Conservation (phyloP, 352 stramenopile genomes). For the Phytophthora crassamura region DNA sequence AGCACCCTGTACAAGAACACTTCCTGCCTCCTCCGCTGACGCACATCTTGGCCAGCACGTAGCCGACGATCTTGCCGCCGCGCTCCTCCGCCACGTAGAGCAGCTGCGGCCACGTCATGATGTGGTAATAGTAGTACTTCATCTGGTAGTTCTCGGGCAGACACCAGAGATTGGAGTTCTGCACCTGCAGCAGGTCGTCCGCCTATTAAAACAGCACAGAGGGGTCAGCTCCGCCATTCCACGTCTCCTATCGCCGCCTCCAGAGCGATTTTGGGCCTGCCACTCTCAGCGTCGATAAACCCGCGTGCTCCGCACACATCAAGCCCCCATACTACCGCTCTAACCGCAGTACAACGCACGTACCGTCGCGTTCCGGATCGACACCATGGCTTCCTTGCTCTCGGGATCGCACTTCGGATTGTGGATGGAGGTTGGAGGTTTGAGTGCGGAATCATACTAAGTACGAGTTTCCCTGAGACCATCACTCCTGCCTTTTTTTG, state of each 20-base stretch:
- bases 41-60: slow-evolving; percentile 99
- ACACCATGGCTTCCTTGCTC: slow-evolving; percentile 86
- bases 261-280: not conserved
- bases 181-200: slow-evolving; percentile 98
- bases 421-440: slow-evolving; percentile 32
- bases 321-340: no score
- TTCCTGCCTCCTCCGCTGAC: slow-evolving; percentile 5
- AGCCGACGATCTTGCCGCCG: slow-evolving; percentile 98
- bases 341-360: slow-evolving; percentile 6
- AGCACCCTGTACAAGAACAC: not conserved
- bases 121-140: slow-evolving; percentile 99
- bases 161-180: slow-evolving; percentile 99
- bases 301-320: not conserved
- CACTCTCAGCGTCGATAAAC: not conserved
- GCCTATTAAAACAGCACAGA: slow-evolving; percentile 52
- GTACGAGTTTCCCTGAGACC: slow-evolving; percentile 19
- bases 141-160: slow-evolving; percentile 99
- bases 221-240: not conserved
- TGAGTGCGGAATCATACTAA: slow-evolving; percentile 29
- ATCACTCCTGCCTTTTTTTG: no score
- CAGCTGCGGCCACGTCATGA: slow-evolving; percentile 99
- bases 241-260: not conserved
- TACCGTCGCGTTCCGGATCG: slow-evolving; percentile 95
- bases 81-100: slow-evolving; percentile 98
- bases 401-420: slow-evolving; percentile 31